Evolutionary conservation across 305 asterid genomes (phyloP).

Genomic region (Fraxinus floribunda): DNA sequence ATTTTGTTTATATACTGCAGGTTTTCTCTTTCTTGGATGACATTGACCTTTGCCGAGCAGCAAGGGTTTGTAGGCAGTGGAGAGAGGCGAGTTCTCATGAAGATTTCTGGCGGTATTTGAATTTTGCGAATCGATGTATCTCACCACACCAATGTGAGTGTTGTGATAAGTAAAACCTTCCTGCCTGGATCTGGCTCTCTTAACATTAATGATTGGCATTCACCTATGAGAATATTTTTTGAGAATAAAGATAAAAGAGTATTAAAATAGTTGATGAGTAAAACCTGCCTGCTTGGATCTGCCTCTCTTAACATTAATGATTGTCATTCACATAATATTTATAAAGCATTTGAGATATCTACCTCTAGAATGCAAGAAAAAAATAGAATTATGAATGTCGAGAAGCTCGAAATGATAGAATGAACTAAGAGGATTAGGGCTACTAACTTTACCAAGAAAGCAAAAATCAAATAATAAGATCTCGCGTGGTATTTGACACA

Average conservation of each 20-base stretch:
- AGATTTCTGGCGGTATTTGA: conserved; percentile 91
- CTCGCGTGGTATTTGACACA: neutral
- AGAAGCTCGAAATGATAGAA: neutral
- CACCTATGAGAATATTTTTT: neutral
- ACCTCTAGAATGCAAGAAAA: neutral
- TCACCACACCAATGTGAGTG: conserved; percentile 76
- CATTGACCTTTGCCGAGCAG: conserved; percentile 86
- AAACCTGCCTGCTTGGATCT: neutral
- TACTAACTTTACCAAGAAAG: neutral
- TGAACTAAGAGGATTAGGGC: neutral
- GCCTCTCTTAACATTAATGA: neutral
- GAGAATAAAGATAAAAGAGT: neutral
- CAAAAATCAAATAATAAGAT: neutral
- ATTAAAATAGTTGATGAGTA: neutral
- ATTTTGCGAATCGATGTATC: conserved; percentile 75
- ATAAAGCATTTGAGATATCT: neutral
- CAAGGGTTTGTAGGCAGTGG: conserved; percentile 95
- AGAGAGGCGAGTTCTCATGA: conserved; percentile 93
- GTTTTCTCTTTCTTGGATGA: conserved; percentile 88
- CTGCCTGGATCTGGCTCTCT: neutral
- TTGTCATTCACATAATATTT: neutral
- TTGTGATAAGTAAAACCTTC: neutral
- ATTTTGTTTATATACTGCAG: conserved; percentile 40
- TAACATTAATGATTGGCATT: neutral
- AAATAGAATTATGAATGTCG: neutral